These are phyloP conservation scores for Beauveria asiatica DNA, from an alignment of 2,329 filamentous ascomycete species.

Conservation along the genomic window DNA sequence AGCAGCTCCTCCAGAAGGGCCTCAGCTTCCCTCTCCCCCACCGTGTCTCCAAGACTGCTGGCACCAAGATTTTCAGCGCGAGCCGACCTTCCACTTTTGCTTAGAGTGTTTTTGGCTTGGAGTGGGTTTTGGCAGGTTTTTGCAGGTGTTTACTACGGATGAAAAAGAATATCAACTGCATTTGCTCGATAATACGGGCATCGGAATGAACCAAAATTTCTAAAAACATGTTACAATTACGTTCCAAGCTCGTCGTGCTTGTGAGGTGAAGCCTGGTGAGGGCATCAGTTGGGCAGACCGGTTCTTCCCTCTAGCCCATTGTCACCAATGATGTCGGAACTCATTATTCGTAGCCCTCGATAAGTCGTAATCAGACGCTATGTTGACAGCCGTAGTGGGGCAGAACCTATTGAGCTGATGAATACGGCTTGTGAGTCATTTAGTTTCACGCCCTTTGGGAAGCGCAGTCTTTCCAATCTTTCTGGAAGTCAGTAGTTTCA, in stretches of 20 bases:
- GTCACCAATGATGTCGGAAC: background rate
- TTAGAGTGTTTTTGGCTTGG: conserved; percentile 57
- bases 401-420: background rate
- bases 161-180: conserved; percentile 52
- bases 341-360: background rate
- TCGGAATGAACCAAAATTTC: conserved; percentile 34
- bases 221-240: background rate
- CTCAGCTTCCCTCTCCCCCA: conserved; percentile 99
- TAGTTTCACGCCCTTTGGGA: background rate
- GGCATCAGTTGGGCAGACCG: background rate
- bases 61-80: conserved; percentile 87
- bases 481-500: background rate
- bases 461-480: background rate
- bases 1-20: conserved; percentile 90
- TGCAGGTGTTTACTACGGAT: conserved; percentile 54
- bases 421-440: background rate
- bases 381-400: conserved; percentile 4
- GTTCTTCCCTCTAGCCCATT: no score
- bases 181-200: conserved; percentile 43
- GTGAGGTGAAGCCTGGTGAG: background rate
- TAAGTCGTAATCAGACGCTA: background rate
- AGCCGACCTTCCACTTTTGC: conserved; percentile 96
- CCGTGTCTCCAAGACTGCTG: conserved; percentile 74
- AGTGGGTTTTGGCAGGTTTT: conserved; percentile 45
- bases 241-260: background rate